Percentiles rank a stretch among this genome's conserved stretches.
phyloP scores from a whole-genome alignment of 352 stramenopile genomes.

The Sclerospora graminicola region DNA sequence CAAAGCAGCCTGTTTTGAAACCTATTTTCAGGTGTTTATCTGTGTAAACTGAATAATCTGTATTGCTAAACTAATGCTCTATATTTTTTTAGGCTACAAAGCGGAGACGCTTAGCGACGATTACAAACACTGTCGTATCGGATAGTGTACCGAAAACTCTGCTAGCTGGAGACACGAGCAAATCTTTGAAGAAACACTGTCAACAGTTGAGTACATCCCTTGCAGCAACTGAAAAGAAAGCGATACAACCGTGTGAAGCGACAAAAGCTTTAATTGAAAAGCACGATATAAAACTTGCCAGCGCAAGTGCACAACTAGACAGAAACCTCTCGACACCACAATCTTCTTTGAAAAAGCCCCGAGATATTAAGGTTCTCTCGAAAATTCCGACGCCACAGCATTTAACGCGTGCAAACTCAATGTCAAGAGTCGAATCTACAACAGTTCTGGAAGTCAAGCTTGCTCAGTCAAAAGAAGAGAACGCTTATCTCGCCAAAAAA shows the following conservation, averaged over 20 bases:
- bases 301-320: slow-evolving; percentile 6
- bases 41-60: background rate
- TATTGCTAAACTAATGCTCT: background rate
- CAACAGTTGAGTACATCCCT: background rate
- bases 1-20: slow-evolving; percentile 21
- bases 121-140: slow-evolving; percentile 40
- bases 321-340: slow-evolving; percentile 19
- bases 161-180: slow-evolving; percentile 10
- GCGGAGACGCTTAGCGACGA: slow-evolving; percentile 41
- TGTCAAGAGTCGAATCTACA: background rate
- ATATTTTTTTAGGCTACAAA: slow-evolving; percentile 23
- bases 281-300: background rate
- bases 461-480: slow-evolving; percentile 23
- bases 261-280: background rate
- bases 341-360: slow-evolving; percentile 15
- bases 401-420: slow-evolving; percentile 1
- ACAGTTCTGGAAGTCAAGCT: slow-evolving; percentile 9
- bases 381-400: slow-evolving; percentile 13
- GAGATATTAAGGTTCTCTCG: slow-evolving; percentile 7
- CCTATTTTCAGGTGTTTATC: slow-evolving; percentile 22
- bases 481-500: slow-evolving; percentile 12
- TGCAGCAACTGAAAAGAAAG: background rate
- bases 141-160: slow-evolving; percentile 19
- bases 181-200: slow-evolving; percentile 1
- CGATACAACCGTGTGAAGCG: background rate